Evolutionary conservation across 2,329 filamentous ascomycete genomes (phyloP), one percentile per base, ranked within the genome.

Genomic region (Daldinia sp.): DNA sequence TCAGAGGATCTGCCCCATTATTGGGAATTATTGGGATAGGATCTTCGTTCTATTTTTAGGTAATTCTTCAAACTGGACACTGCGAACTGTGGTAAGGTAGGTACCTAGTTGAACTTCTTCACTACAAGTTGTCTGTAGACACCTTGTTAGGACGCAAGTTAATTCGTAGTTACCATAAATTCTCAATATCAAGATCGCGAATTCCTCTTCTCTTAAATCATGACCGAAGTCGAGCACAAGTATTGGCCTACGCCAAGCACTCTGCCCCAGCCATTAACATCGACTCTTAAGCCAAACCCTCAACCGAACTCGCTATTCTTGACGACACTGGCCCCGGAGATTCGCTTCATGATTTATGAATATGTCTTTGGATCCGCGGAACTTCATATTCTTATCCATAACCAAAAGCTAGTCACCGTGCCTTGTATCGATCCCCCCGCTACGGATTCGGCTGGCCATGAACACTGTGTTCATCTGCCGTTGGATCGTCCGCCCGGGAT

Each of bases 341-440:
- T 51, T 33, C 46, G 46, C 33, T 9, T 30, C 4, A 51, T 51
- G 26, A 51, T 51, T 51, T 51, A 51, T 9, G 46, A 51, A 51
- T 51, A 51, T 6, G 46, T 51, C 2, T 33, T 51, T n/a, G 46
- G 28, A 3, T 51, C 12, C 7, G 15, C 15, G 15, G 26, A 51
- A 13, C 26, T 51, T 30, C 46, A 51, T 18, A 51, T 51, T 15
- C 28, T 51, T 26, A 51, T 51, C 46, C 15, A 51, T n/a, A 26
- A 51, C 12, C 46, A 51, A 33, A 30, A 51, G 26, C 46, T 51
- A 3, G 26, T 51, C 9, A 51, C 23, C 28, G 15, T 51, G 46
- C 26, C 28, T 51, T 51, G 46, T 33, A 7, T 1, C 6, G 15
- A 51, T 7, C 26, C 15, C 7, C n/a, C 46, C 26, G 46, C 26